Conservation (phyloP, 805 yeast species). For the Candida jianshihensis region DNA sequence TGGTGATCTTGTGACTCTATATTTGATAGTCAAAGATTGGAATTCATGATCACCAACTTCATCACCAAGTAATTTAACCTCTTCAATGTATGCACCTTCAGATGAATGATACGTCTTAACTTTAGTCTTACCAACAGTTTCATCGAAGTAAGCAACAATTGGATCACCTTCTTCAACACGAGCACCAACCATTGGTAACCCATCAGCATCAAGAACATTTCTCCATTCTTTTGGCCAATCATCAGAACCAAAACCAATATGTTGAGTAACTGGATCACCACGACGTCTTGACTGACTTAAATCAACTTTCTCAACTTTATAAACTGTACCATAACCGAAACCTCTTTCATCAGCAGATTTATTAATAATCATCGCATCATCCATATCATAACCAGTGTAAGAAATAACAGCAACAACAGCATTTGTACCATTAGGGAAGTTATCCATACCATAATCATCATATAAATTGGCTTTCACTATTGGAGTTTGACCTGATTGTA, state of each 20-base stretch:
- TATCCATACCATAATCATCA: slow-evolving; percentile 96
- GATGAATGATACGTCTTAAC: slow-evolving; percentile 88
- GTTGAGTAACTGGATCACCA: slow-evolving; percentile 93
- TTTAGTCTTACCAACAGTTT: slow-evolving; percentile 82
- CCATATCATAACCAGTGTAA: slow-evolving; percentile 99
- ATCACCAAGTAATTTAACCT: slow-evolving; percentile 87
- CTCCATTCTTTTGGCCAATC: slow-evolving; percentile 91
- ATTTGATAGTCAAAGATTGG: slow-evolving; percentile 81
- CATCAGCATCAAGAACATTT: slow-evolving; percentile 83
- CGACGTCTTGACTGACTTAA: slow-evolving; percentile 68
- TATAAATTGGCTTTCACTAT: slow-evolving; percentile 89
- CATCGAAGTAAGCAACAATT: slow-evolving; percentile 87
- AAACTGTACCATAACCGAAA: slow-evolving; percentile 94
- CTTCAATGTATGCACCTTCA: slow-evolving; percentile 93
- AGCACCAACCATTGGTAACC: slow-evolving; percentile 84
- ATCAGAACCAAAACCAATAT: slow-evolving; percentile 90
- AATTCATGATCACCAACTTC: slow-evolving; percentile 69
- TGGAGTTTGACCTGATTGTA: slow-evolving; percentile 96
- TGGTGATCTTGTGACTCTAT: slow-evolving; percentile 86
- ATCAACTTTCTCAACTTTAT: slow-evolving; percentile 90
- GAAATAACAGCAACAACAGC: slow-evolving; percentile 99
- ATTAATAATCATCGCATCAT: slow-evolving; percentile 97
- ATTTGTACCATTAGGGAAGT: slow-evolving; percentile 96
- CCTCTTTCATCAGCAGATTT: slow-evolving; percentile 98
- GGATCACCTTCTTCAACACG: slow-evolving; percentile 95